Conservation (phyloP, 345 rosid genomes). For the Ceriops decandra region DNA sequence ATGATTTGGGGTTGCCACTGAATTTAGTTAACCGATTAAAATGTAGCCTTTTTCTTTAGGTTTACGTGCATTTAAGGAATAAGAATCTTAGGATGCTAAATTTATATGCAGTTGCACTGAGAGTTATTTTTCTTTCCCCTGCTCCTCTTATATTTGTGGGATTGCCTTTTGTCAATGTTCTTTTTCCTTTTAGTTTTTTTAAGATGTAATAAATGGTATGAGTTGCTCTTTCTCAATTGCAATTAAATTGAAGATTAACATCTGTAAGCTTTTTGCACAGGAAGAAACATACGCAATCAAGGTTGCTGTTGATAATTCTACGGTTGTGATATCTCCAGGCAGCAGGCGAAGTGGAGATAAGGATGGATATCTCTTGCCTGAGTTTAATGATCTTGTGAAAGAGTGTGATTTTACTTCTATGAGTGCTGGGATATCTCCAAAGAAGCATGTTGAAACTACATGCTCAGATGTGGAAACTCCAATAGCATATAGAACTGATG, state of each 20-base stretch:
- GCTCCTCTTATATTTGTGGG: too few relatives aligned
- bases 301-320: conserved; percentile 25
- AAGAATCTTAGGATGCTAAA: too few relatives aligned
- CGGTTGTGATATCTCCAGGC: conserved; percentile 36
- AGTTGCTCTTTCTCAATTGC: not conserved
- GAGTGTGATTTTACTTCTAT: conserved; percentile 36
- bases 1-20: too few relatives aligned
- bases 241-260: not conserved
- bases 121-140: too few relatives aligned
- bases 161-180: too few relatives aligned
- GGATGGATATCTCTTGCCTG: conserved; percentile 55
- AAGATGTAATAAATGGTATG: not conserved
- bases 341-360: conserved; percentile 28
- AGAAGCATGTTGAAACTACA: conserved; percentile 33
- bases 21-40: too few relatives aligned
- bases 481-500: conserved; percentile 34
- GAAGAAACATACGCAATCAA: conserved; percentile 25
- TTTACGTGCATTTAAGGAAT: too few relatives aligned
- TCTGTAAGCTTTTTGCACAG: conserved; percentile 19
- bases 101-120: too few relatives aligned
- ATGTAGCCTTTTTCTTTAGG: too few relatives aligned
- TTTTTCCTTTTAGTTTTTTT: too few relatives aligned
- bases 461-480: conserved; percentile 40
- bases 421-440: conserved; percentile 20
- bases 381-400: conserved; percentile 46